Conservation (phyloP, 352 stramenopile genomes). For the Globisporangium irregulare region DNA sequence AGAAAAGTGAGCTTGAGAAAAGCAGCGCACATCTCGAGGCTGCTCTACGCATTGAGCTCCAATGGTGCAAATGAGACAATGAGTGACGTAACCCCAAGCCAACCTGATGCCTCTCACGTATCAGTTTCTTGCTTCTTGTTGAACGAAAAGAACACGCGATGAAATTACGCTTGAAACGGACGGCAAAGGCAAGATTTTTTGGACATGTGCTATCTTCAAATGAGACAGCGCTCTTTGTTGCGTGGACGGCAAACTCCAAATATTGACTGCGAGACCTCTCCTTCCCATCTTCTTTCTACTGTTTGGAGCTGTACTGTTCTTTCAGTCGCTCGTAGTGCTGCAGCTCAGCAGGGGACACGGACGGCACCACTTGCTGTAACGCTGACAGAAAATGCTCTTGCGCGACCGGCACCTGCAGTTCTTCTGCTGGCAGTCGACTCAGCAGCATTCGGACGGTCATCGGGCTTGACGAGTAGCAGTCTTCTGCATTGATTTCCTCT, state of each 20-base stretch:
- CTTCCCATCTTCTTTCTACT: constrained; percentile 17
- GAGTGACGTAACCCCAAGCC: background rate
- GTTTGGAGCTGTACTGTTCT: constrained; percentile 78
- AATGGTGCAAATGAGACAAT: background rate
- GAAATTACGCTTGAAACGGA: background rate
- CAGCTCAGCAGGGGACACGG: constrained; percentile 82
- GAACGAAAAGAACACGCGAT: background rate
- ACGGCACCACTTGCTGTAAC: constrained; percentile 68
- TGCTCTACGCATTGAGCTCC: background rate
- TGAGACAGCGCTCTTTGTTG: background rate
- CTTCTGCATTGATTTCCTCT: constrained; percentile 69
- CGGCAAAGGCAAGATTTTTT: background rate
- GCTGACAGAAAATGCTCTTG: constrained; percentile 58
- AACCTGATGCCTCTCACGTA: background rate
- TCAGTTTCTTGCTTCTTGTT: background rate
- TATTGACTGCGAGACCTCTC: background rate
- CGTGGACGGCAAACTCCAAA: too few relatives aligned
- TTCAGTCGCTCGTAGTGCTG: constrained; percentile 86
- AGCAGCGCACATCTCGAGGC: background rate
- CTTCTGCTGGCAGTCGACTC: constrained; percentile 53
- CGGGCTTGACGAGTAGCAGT: constrained; percentile 78
- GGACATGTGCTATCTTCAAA: background rate
- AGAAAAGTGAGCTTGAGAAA: background rate
- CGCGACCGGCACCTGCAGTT: constrained; percentile 56
- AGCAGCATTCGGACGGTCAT: constrained; percentile 69